A percentile compares a stretch with the other conserved stretches of the same genome.
phyloP scores from a whole-genome alignment of 129 eudicot genomes.

The carrot (Daucus carota) region DNA sequence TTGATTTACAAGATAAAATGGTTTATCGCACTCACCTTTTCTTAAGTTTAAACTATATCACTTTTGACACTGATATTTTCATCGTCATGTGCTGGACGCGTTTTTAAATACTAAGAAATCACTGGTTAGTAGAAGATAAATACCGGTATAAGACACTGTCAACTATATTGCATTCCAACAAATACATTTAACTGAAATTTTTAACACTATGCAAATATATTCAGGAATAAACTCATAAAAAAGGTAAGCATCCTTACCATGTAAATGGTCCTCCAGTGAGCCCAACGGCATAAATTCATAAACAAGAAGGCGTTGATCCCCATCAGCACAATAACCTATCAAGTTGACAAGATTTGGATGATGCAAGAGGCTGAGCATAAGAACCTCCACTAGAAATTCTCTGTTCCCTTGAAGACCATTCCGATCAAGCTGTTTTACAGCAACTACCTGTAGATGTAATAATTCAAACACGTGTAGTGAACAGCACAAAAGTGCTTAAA shows the following conservation, averaged over 20 bases:
- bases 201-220: background rate
- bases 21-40: background rate
- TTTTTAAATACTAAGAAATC: background rate
- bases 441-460: slow-evolving; percentile 40
- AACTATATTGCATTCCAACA: background rate
- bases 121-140: background rate
- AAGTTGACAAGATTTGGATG: slow-evolving; percentile 67
- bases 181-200: background rate
- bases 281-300: slow-evolving; percentile 79
- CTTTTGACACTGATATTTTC: background rate
- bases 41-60: background rate
- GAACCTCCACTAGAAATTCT: slow-evolving; percentile 67
- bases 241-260: slow-evolving; percentile 27
- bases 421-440: slow-evolving; percentile 67
- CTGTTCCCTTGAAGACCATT: slow-evolving; percentile 78
- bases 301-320: slow-evolving; percentile 69
- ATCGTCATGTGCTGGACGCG: background rate
- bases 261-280: slow-evolving; percentile 66
- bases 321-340: slow-evolving; percentile 71
- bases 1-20: background rate
- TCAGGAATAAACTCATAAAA: background rate
- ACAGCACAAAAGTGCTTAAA: background rate
- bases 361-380: slow-evolving; percentile 72
- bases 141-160: background rate
- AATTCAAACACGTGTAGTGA: background rate